A percentile compares a stretch with the other conserved stretches of the same genome.
phyloP scores from a whole-genome alignment of 2,329 filamentous ascomycete genomes.

The Fusarium sp. region DNA sequence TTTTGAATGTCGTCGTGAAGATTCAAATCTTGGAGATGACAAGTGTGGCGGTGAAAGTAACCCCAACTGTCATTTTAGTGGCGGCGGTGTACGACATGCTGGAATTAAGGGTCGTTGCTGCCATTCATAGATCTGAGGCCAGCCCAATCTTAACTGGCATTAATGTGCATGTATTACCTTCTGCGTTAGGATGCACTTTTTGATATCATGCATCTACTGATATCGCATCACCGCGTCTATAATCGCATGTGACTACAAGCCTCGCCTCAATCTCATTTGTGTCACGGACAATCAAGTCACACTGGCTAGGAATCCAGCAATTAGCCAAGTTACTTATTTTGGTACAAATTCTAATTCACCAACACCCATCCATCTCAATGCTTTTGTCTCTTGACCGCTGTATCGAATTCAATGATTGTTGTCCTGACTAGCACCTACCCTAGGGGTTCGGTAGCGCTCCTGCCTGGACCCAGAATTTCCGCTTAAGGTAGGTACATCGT shows the following conservation, averaged over 20 bases:
- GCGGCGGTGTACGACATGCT: not conserved
- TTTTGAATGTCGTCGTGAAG: not conserved
- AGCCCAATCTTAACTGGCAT: not conserved
- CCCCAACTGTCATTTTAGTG: not conserved
- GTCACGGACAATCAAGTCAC: not conserved
- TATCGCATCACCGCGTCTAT: not conserved
- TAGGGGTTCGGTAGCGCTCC: conserved; percentile 8
- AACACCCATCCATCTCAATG: conserved; percentile 14
- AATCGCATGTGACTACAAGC: not conserved
- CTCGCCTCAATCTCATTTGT: conserved; percentile 7
- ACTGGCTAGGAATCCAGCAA: not conserved
- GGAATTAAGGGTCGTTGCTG: not conserved
- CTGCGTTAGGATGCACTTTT: not conserved
- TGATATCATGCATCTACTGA: not conserved
- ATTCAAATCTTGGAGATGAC: not conserved
- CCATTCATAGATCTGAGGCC: not conserved
- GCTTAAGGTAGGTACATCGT: conserved; percentile 21
- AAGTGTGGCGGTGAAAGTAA: conserved; percentile 6
- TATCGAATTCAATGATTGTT: conserved; percentile 31
- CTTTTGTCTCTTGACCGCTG: conserved; percentile 32
- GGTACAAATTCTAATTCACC: not conserved
- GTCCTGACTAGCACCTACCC: conserved; percentile 30
- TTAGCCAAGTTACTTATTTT: conserved; percentile 3
- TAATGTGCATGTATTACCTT: not conserved
- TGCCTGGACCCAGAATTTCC: conserved; percentile 31